A percentile compares a stretch with the other conserved stretches of the same genome.
These are phyloP conservation scores for Clonostachys solani DNA, from an alignment of 2,329 filamentous ascomycete genomes.

Conservation along the genomic window DNA sequence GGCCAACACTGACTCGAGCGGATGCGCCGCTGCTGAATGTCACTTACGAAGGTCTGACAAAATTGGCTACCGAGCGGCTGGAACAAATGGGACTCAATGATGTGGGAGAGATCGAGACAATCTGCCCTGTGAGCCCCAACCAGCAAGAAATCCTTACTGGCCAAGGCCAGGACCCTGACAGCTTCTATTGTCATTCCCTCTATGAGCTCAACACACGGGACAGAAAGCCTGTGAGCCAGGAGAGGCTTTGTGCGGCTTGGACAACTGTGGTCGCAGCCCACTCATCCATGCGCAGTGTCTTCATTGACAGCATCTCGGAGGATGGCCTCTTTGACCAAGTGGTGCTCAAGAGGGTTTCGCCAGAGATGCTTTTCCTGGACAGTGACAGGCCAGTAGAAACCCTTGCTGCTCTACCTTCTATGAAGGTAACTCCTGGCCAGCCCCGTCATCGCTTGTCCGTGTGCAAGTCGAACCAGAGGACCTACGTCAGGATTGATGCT, in stretches of 20 bases:
- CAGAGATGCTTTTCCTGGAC: slow-evolving; percentile 50
- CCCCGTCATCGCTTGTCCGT: slow-evolving; percentile 47
- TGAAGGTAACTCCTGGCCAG: slow-evolving; percentile 27
- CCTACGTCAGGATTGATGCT: slow-evolving; percentile 43
- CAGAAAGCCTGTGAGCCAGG: slow-evolving; percentile 31
- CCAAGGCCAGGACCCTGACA: slow-evolving; percentile 33
- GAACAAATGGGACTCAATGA: slow-evolving; percentile 31
- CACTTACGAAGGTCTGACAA: slow-evolving; percentile 37
- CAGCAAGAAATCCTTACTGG: slow-evolving; percentile 46
- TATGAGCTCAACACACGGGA: slow-evolving; percentile 38
- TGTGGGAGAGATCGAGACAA: slow-evolving; percentile 40
- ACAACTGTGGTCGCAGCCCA: slow-evolving; percentile 40
- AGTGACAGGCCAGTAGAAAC: slow-evolving; percentile 28
- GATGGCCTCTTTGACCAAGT: slow-evolving; percentile 46
- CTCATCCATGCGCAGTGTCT: slow-evolving; percentile 42
- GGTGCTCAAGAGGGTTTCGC: slow-evolving; percentile 39
- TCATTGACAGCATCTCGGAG: slow-evolving; percentile 43
- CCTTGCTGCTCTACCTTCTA: slow-evolving; percentile 31
- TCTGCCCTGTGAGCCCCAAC: slow-evolving; percentile 40
- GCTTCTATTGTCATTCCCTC: slow-evolving; percentile 38
- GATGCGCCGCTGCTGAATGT: slow-evolving; percentile 44
- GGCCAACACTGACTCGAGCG: slow-evolving; percentile 43
- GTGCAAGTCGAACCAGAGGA: slow-evolving; percentile 36
- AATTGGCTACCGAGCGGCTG: slow-evolving; percentile 36
- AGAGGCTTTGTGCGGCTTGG: slow-evolving; percentile 44